These are phyloP conservation scores for Mycena vitilis DNA, from an alignment of 768 basidiomycete species.

Conservation along the genomic window DNA sequence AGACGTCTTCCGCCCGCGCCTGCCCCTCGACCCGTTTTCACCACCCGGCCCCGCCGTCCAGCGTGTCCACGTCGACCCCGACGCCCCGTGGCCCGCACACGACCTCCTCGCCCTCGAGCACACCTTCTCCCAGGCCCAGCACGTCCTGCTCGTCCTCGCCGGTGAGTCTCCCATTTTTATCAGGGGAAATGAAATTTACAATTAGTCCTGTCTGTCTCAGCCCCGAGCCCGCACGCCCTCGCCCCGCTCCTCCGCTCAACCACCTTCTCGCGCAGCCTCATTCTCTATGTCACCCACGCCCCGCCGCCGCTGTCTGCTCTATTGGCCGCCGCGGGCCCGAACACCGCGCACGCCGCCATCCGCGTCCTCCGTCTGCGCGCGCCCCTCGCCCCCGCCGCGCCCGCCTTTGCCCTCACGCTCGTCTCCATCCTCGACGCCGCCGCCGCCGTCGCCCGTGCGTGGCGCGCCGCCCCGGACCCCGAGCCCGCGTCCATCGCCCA, in stretches of 20 bases:
- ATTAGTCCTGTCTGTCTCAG: slow-evolving; percentile 33
- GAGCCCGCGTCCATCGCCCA: slow-evolving; percentile 40
- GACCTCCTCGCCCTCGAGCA: slow-evolving; percentile 25
- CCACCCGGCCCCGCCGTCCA: not conserved
- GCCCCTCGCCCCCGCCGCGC: slow-evolving; percentile 49
- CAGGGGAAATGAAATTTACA: not conserved
- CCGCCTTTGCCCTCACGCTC: slow-evolving; percentile 52
- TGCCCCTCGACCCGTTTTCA: slow-evolving; percentile 52
- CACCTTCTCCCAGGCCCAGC: slow-evolving; percentile 29
- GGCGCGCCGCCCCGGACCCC: slow-evolving; percentile 36
- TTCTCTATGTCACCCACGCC: slow-evolving; percentile 56
- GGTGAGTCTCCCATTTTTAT: slow-evolving; percentile 36
- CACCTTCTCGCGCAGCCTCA: slow-evolving; percentile 46
- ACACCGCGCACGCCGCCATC: slow-evolving; percentile 37
- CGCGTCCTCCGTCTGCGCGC: slow-evolving; percentile 49
- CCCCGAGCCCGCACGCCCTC: slow-evolving; percentile 49
- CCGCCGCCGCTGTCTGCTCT: slow-evolving; percentile 45
- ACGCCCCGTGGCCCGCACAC: slow-evolving; percentile 41
- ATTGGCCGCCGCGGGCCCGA: slow-evolving; percentile 22
- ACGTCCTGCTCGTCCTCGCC: slow-evolving; percentile 55
- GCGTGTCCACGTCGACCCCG: slow-evolving; percentile 27
- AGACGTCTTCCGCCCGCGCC: slow-evolving; percentile 51
- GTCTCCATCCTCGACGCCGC: slow-evolving; percentile 56
- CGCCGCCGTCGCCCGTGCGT: slow-evolving; percentile 48
- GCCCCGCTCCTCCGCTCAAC: slow-evolving; percentile 50